phyloP scores from a whole-genome alignment of 768 basidiomycete genomes.

The Mycena capillaripes region DNA sequence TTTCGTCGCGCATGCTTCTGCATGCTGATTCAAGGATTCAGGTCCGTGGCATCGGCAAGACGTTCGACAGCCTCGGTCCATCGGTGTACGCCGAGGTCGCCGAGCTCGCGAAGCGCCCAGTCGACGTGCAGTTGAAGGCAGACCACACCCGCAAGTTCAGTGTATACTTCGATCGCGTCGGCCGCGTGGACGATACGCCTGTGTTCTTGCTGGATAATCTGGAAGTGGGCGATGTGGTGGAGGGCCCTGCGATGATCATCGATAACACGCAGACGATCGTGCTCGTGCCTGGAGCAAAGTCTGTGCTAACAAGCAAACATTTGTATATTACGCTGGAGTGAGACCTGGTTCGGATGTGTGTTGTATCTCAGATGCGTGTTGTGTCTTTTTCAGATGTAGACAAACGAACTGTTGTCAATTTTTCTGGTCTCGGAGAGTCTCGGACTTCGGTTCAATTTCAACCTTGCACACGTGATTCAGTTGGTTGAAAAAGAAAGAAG shows the following conservation, averaged over 20 bases:
- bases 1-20: neutral
- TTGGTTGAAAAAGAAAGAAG: no score
- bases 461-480: no score
- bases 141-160: slow-evolving; percentile 62
- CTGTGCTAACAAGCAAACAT: slow-evolving; percentile 77
- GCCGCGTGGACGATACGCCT: slow-evolving; percentile 83
- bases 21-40: slow-evolving; percentile 41
- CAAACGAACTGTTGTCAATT: neutral
- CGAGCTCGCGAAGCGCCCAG: slow-evolving; percentile 57
- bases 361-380: neutral
- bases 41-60: slow-evolving; percentile 93
- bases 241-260: slow-evolving; percentile 94
- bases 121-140: slow-evolving; percentile 59
- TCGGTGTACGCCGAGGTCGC: slow-evolving; percentile 85
- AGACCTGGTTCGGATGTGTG: neutral
- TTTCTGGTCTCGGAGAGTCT: no score
- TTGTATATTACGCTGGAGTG: slow-evolving; percentile 66
- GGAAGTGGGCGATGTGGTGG: slow-evolving; percentile 76
- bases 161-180: slow-evolving; percentile 87
- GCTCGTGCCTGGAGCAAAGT: slow-evolving; percentile 80
- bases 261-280: slow-evolving; percentile 97
- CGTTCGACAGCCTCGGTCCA: slow-evolving; percentile 84
- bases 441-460: no score
- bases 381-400: neutral
- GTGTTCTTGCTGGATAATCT: slow-evolving; percentile 81